Percentiles rank a stretch among this genome's conserved stretches.
phyloP scores from a whole-genome alignment of 116 monocot genomes.

The Trichopus zeylanicus region DNA sequence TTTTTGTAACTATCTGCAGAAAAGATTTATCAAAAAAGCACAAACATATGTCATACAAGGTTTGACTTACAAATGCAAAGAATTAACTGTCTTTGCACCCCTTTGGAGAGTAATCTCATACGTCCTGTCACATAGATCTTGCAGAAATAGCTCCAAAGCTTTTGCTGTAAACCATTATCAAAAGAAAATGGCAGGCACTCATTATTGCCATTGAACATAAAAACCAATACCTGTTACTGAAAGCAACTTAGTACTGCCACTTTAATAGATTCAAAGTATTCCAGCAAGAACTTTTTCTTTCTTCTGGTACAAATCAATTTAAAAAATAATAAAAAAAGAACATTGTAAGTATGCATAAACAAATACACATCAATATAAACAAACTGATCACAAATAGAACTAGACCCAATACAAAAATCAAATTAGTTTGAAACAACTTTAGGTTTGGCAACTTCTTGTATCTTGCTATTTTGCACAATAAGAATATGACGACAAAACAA shows the following conservation, averaged over 20 bases:
- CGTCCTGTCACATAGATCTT: constrained; percentile 95
- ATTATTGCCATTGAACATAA: background rate
- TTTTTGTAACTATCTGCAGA: background rate
- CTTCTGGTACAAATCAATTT: background rate
- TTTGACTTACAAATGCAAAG: constrained; percentile 79
- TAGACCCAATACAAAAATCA: background rate
- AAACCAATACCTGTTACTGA: background rate
- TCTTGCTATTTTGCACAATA: background rate
- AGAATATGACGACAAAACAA: background rate
- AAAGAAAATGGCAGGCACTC: background rate
- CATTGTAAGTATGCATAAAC: background rate
- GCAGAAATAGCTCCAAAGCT: constrained; percentile 91
- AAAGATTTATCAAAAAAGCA: background rate
- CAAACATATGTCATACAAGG: background rate
- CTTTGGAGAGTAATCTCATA: constrained; percentile 89
- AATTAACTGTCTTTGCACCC: constrained; percentile 93
- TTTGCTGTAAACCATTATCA: constrained; percentile 58
- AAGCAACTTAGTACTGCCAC: background rate
- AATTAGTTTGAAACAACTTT: background rate
- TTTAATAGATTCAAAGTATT: background rate
- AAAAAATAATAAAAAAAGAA: background rate
- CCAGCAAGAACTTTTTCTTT: background rate
- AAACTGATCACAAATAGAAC: background rate
- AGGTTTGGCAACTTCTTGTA: background rate
- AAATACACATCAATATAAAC: background rate